These are phyloP conservation scores for Leonotis leonurus DNA, from an alignment of 257 asterid genomes.

Conservation along the genomic window DNA sequence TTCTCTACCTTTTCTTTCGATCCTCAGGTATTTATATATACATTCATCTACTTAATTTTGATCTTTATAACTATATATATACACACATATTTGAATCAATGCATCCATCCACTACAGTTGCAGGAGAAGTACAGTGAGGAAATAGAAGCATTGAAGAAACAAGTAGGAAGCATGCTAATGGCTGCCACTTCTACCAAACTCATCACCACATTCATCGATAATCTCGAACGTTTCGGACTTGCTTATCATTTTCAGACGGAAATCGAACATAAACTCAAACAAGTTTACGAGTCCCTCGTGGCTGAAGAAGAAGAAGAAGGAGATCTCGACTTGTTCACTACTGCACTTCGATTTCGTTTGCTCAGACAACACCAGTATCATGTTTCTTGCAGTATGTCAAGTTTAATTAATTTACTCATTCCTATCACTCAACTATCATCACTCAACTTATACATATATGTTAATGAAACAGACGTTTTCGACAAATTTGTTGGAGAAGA, in stretches of 20 bases:
- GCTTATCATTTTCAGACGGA: constrained; percentile 21
- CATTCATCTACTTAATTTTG: too few relatives aligned
- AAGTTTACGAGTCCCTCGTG: too few relatives aligned
- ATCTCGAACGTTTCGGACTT: constrained; percentile 12
- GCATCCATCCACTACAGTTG: too few relatives aligned
- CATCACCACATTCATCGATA: background rate
- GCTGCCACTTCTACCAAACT: background rate
- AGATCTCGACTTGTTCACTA: constrained; percentile 10
- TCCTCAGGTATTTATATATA: background rate
- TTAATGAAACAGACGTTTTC: constrained; percentile 7
- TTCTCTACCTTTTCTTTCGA: background rate
- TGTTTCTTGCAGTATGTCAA: constrained; percentile 16
- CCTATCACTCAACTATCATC: too few relatives aligned
- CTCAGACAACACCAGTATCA: constrained; percentile 15
- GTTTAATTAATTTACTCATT: background rate
- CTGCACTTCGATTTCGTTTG: constrained; percentile 18
- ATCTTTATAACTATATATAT: too few relatives aligned
- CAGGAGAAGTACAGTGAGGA: too few relatives aligned
- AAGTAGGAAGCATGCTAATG: background rate
- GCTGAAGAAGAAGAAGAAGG: too few relatives aligned
- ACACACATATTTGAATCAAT: too few relatives aligned
- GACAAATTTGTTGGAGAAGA: constrained; percentile 8
- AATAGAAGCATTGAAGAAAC: constrained; percentile 1
- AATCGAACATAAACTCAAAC: too few relatives aligned
- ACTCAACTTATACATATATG: too few relatives aligned